Evolutionary conservation across 495 filamentous ascomycete species (phyloP), one percentile per base, ranked within the genome.

Genomic region (Aspergillus bridgeri): DNA sequence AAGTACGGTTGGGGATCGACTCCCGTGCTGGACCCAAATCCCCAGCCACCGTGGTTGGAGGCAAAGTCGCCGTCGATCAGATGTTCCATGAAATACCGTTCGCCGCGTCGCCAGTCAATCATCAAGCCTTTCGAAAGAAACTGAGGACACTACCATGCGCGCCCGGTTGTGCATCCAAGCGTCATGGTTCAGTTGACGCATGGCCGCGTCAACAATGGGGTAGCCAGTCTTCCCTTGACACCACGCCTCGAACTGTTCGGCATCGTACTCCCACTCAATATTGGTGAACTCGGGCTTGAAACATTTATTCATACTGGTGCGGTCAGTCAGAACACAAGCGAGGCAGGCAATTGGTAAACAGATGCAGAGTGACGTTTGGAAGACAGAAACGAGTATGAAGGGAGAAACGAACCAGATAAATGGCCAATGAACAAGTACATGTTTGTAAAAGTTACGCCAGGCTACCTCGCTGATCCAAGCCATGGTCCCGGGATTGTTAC

Each of bases 1-100:
- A 96, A 96, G 64, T 93, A 96, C 0, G 92, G 91, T 73, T 96
- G 91, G 2, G 92, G 90, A 69, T 96, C 92, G 0, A 93, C 91
- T 13, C 92, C 92, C 1, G 89, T 89, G 11, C 81, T 85, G 0
- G 87, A 84, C 17, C 82, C 81, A 68, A 92, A 96, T 0, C 92
- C 92, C 92, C 92, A 96, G 0, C 92, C 92, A 21, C 92, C 90
- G 64, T 93, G 93, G 64, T 97, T 97, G 42, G 84, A 89, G 1
- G 91, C 90, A 67, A 96, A 96, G 69, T 96, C 92, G 11, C 92
- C 92, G 68, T 96, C 92, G 55, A 97, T 84, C 5, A 96, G 79
- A 51, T 90, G 79, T 63, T 89, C 84, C 89, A 95, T 96, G 76
- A 96, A 96, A 67, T 87, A 93, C 15, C 78, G 79, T 75, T 97